Conservation (phyloP, 176 grass and related monocot species). For the Oryza nivara region DNA sequence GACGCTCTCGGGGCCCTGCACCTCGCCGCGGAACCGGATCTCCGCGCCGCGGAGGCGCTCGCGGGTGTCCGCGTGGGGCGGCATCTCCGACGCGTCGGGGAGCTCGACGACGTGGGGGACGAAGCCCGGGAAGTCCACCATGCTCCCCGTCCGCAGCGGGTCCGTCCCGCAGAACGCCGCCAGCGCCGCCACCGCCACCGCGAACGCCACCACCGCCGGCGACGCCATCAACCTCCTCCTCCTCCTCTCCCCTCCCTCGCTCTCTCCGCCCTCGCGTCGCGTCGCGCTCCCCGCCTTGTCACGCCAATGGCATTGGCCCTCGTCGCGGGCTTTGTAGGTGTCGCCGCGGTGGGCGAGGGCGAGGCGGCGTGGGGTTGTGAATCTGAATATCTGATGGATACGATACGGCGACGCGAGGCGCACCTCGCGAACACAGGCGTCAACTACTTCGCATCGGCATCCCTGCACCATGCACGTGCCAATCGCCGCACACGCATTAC, state of each 20-base stretch:
- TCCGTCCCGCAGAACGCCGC: slow-evolving; percentile 84
- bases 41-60: slow-evolving; percentile 74
- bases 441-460: background rate
- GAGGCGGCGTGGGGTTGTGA: background rate
- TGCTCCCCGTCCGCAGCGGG: slow-evolving; percentile 69
- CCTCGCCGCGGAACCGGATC: slow-evolving; percentile 78
- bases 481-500: background rate
- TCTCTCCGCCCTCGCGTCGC: slow-evolving; percentile 1
- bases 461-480: background rate
- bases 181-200: slow-evolving; percentile 42
- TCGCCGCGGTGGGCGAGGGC: background rate
- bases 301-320: background rate
- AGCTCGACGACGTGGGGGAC: slow-evolving; percentile 62
- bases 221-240: slow-evolving; percentile 20
- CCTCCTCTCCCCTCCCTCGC: background rate
- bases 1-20: slow-evolving; percentile 92
- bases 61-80: slow-evolving; percentile 45
- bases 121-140: slow-evolving; percentile 90
- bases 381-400: background rate
- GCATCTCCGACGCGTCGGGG: slow-evolving; percentile 53
- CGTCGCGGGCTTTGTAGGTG: slow-evolving; percentile 19
- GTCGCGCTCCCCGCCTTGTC: background rate
- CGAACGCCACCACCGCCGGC: slow-evolving; percentile 19
- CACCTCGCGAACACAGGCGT: background rate
- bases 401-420: background rate